phyloP scores from a whole-genome alignment of 352 stramenopile genomes.

The Blastocystis hominis region DNA sequence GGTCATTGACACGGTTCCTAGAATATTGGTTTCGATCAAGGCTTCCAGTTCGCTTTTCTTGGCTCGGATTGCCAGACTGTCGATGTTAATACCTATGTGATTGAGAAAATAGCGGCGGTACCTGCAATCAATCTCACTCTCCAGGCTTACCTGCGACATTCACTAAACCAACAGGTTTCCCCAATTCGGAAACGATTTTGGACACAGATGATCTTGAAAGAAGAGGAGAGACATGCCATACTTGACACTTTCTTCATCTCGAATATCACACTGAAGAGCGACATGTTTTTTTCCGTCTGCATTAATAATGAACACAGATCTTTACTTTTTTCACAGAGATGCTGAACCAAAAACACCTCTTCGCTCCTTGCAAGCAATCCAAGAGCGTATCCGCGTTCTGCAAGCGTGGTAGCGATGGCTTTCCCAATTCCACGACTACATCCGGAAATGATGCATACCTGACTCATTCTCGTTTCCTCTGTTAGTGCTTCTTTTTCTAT shows the following conservation, averaged over 20 bases:
- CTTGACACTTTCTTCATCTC: neutral
- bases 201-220: neutral
- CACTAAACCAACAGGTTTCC: neutral
- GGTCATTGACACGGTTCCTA: slow-evolving; percentile 23
- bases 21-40: slow-evolving; percentile 28
- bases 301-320: neutral
- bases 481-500: too few relatives aligned
- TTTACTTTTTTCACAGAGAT: neutral
- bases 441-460: slow-evolving; percentile 29
- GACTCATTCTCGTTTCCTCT: neutral
- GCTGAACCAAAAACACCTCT: neutral
- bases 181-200: neutral
- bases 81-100: slow-evolving; percentile 24
- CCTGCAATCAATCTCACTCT: too few relatives aligned
- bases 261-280: slow-evolving; percentile 15
- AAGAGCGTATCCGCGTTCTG: slow-evolving; percentile 8
- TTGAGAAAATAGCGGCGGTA: neutral
- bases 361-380: slow-evolving; percentile 13
- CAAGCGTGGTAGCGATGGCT: neutral
- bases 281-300: neutral
- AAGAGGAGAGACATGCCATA: neutral
- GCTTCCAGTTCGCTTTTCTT: neutral
- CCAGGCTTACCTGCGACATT: slow-evolving; percentile 16
- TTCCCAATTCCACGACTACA: slow-evolving; percentile 38
- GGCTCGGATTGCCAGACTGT: neutral